Conservation (phyloP, 805 yeast species). For the Sugiyamaella boreocaroliniensis region DNA sequence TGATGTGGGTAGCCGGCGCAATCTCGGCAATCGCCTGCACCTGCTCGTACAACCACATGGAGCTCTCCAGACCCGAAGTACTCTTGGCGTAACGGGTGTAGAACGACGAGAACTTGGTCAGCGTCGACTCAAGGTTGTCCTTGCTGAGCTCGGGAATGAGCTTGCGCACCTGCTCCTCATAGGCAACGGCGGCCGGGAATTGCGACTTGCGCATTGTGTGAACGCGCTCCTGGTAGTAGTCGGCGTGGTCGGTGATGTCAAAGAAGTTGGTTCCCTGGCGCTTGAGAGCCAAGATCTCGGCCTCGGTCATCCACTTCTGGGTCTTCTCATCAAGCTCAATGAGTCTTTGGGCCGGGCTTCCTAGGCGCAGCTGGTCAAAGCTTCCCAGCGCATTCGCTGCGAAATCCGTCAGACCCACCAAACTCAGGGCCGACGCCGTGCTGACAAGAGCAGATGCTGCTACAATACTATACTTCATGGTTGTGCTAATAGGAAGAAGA, state of each 20-base stretch:
- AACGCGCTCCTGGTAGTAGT: slow-evolving; percentile 8
- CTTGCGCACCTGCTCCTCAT: slow-evolving; percentile 35
- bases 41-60: slow-evolving; percentile 57
- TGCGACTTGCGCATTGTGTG: slow-evolving; percentile 18
- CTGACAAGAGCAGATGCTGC: background rate
- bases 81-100: slow-evolving; percentile 72
- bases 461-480: background rate
- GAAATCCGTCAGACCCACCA: background rate
- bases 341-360: background rate
- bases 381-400: background rate
- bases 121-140: slow-evolving; percentile 42
- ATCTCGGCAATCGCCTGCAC: slow-evolving; percentile 33
- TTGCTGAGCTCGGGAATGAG: slow-evolving; percentile 42
- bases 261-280: slow-evolving; percentile 49
- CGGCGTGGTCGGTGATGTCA: slow-evolving; percentile 50
- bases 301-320: slow-evolving; percentile 32
- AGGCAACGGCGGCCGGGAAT: slow-evolving; percentile 46
- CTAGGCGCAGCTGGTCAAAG: background rate
- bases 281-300: slow-evolving; percentile 40
- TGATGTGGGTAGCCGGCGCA: slow-evolving; percentile 30
- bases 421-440: background rate
- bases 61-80: slow-evolving; percentile 60
- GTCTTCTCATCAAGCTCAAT: slow-evolving; percentile 1
- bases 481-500: background rate
- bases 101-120: slow-evolving; percentile 62